Evolutionary conservation across 2,329 filamentous ascomycete species (phyloP).

Genomic region (Arthrobotrys iridis): DNA sequence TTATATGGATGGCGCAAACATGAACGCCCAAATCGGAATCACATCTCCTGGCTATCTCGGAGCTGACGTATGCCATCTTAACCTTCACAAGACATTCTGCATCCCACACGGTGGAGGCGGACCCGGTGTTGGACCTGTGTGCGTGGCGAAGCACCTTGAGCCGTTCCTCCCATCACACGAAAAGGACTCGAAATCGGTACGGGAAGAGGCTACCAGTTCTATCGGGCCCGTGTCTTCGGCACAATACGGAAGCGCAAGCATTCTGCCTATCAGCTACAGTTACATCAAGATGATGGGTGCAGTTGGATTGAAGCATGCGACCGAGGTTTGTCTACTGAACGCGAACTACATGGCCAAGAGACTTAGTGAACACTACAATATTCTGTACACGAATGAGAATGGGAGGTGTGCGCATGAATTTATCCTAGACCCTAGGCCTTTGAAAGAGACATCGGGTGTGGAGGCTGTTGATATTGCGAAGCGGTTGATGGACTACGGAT

Average conservation of each 20-base stretch:
- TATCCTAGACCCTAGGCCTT: slow-evolving; percentile 86
- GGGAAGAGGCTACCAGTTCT: slow-evolving; percentile 64
- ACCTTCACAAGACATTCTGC: slow-evolving; percentile 98
- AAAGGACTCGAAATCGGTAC: slow-evolving; percentile 67
- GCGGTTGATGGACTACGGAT: slow-evolving; percentile 94
- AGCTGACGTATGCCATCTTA: slow-evolving; percentile 95
- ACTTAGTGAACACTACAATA: slow-evolving; percentile 84
- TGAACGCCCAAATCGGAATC: slow-evolving; percentile 97
- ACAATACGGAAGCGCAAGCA: slow-evolving; percentile 86
- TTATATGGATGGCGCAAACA: slow-evolving; percentile 98
- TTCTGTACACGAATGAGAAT: slow-evolving; percentile 91
- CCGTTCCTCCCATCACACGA: slow-evolving; percentile 75
- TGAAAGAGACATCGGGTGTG: slow-evolving; percentile 82
- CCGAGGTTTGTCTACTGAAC: slow-evolving; percentile 91
- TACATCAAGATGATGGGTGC: slow-evolving; percentile 96
- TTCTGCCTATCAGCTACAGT: slow-evolving; percentile 91
- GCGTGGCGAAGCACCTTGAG: slow-evolving; percentile 82
- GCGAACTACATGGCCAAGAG: slow-evolving; percentile 95
- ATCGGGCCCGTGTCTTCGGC: slow-evolving; percentile 82
- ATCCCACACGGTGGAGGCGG: slow-evolving; percentile 96
- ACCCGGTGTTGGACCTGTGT: slow-evolving; percentile 91
- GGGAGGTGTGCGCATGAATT: slow-evolving; percentile 96
- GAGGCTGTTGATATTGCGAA: slow-evolving; percentile 97
- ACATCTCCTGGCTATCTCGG: slow-evolving; percentile 95
- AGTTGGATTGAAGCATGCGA: slow-evolving; percentile 84